These are phyloP conservation scores for Lentinula guzmanii DNA, from an alignment of 768 basidiomycete species.

Conservation along the genomic window DNA sequence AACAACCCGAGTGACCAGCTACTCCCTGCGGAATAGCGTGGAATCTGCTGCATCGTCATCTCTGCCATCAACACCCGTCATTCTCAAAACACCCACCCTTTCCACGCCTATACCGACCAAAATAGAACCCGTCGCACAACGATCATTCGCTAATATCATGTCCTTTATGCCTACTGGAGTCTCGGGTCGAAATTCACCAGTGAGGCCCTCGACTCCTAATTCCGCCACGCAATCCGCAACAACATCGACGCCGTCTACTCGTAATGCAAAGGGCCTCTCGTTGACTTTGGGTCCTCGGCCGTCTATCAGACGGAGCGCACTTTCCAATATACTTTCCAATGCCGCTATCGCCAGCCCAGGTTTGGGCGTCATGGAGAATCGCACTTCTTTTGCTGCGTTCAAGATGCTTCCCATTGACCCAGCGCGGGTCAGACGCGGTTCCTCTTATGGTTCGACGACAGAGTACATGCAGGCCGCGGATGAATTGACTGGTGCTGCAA, in stretches of 20 bases:
- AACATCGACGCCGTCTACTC: neutral
- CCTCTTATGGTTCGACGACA: conserved; percentile 36
- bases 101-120: neutral
- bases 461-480: conserved; percentile 43
- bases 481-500: conserved; percentile 53
- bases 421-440: conserved; percentile 40
- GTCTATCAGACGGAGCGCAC: neutral
- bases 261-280: conserved; percentile 20
- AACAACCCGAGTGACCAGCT: conserved; percentile 75
- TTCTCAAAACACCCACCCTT: neutral
- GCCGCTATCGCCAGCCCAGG: neutral
- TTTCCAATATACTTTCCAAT: conserved; percentile 5
- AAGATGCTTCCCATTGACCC: conserved; percentile 75
- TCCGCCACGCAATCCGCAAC: neutral
- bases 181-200: neutral
- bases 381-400: conserved; percentile 63
- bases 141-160: conserved; percentile 1
- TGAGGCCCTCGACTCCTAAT: neutral
- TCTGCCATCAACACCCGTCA: neutral
- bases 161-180: neutral
- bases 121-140: neutral
- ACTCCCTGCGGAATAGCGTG: conserved; percentile 73
- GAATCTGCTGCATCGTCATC: conserved; percentile 15
- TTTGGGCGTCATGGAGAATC: conserved; percentile 4
- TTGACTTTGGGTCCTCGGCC: conserved; percentile 19